phyloP scores from a whole-genome alignment of 805 yeast species.

The Kockiozyma suomiensis region DNA sequence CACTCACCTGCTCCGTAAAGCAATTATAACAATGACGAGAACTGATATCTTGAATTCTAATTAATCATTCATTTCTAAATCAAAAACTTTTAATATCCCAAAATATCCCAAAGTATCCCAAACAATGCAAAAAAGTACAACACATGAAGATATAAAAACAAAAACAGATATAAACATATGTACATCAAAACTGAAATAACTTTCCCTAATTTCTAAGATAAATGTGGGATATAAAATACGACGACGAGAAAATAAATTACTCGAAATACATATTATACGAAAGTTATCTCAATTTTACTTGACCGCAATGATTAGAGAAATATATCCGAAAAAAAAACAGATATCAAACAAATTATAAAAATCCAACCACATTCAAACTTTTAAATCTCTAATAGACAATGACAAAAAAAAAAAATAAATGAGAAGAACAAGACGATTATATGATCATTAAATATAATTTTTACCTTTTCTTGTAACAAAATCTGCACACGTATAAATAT shows the following conservation, averaged over 20 bases:
- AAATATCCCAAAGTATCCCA: conserved; percentile 36
- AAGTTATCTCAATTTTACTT: not conserved
- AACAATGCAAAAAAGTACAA: not conserved
- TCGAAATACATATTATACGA: not conserved
- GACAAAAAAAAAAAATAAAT: not conserved
- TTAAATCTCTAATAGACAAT: not conserved
- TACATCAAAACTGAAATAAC: conserved; percentile 9
- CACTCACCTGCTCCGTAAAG: no score
- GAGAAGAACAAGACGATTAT: not conserved
- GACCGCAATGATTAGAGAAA: conserved; percentile 1
- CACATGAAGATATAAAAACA: not conserved
- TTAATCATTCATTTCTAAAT: not conserved
- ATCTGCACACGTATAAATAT: no score
- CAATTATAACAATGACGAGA: not conserved
- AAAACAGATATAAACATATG: not conserved
- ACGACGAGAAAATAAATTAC: not conserved
- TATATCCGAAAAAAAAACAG: not conserved
- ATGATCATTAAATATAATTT: not conserved
- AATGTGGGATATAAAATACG: not conserved
- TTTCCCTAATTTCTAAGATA: not conserved
- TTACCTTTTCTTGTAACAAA: not conserved
- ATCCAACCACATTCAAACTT: not conserved
- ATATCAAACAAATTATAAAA: not conserved
- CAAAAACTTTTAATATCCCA: not conserved
- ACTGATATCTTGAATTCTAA: no score